Evolutionary conservation across 495 filamentous ascomycete species (phyloP).

Genomic region (Evansstolkia leycettana): DNA sequence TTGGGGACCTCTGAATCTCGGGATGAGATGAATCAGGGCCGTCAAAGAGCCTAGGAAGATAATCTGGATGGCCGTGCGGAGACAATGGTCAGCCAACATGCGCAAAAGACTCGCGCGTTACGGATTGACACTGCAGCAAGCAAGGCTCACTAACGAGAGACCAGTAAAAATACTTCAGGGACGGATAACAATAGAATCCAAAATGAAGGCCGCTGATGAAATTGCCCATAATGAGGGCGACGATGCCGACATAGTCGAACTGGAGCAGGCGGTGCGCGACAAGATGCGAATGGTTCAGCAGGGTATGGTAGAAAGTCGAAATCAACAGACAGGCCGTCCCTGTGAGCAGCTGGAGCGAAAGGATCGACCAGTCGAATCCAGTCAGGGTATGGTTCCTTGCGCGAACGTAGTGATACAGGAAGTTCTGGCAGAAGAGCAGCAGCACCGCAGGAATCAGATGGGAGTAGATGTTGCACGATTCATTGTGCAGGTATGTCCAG

Average conservation of each 20-base stretch:
- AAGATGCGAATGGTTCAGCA: slow-evolving; percentile 6
- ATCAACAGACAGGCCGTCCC: slow-evolving; percentile 5
- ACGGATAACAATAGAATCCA: slow-evolving; percentile 17
- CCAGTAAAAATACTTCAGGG: slow-evolving; percentile 11
- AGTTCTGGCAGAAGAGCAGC: slow-evolving; percentile 9
- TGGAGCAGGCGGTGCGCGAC: slow-evolving; percentile 5
- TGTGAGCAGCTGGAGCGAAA: slow-evolving; percentile 7
- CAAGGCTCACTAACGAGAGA: slow-evolving; percentile 9
- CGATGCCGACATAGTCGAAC: slow-evolving; percentile 11
- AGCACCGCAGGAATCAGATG: slow-evolving; percentile 15
- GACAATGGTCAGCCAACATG: too few species aligned
- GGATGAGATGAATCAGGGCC: slow-evolving; percentile 14
- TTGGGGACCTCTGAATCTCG: slow-evolving; percentile 6
- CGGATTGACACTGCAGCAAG: too few species aligned
- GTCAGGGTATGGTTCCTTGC: background rate
- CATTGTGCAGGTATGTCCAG: slow-evolving; percentile 21
- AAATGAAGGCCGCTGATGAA: slow-evolving; percentile 10
- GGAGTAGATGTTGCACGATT: slow-evolving; percentile 23
- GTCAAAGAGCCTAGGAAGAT: slow-evolving; percentile 3
- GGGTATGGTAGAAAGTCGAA: slow-evolving; percentile 12
- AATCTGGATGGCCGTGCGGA: slow-evolving; percentile 5
- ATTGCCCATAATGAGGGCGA: slow-evolving; percentile 11
- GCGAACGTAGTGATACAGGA: slow-evolving; percentile 1
- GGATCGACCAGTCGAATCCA: slow-evolving; percentile 3
- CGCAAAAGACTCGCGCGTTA: too few species aligned